phyloP scores from a whole-genome alignment of 768 basidiomycete species.

The Trametes sanguinea region DNA sequence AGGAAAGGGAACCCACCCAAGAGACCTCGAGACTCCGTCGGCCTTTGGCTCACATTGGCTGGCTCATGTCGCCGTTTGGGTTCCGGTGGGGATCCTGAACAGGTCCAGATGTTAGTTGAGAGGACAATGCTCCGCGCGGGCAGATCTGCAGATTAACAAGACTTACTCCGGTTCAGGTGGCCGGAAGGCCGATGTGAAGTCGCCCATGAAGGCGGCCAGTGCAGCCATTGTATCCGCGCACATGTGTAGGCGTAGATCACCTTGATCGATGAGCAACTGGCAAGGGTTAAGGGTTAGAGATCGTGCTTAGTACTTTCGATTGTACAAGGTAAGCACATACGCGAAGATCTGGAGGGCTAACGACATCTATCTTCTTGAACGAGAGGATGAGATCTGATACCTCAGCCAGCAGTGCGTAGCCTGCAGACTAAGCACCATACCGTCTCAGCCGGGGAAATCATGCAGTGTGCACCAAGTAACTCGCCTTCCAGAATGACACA shows the following conservation, averaged over 20 bases:
- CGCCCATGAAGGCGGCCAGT: constrained; percentile 55
- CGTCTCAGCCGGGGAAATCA: neutral
- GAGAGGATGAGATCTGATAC: constrained; percentile 50
- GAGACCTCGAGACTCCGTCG: constrained; percentile 24
- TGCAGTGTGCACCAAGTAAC: constrained; percentile 19
- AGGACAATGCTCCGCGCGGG: neutral
- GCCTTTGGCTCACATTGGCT: constrained; percentile 14
- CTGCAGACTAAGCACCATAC: constrained; percentile 44
- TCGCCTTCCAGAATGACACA: constrained; percentile 66
- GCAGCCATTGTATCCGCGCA: constrained; percentile 77
- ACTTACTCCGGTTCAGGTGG: constrained; percentile 31
- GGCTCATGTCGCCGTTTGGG: constrained; percentile 24
- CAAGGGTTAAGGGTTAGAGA: neutral
- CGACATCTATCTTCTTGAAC: constrained; percentile 35
- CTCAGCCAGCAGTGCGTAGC: constrained; percentile 71
- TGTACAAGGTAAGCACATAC: constrained; percentile 34
- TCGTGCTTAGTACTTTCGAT: neutral
- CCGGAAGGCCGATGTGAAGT: constrained; percentile 49
- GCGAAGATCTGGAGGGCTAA: constrained; percentile 33
- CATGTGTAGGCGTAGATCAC: constrained; percentile 61
- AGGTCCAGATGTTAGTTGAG: neutral
- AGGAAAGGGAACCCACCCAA: constrained; percentile 26
- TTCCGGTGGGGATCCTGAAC: constrained; percentile 2
- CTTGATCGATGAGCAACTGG: constrained; percentile 58
- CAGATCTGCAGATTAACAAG: no score